These are phyloP conservation scores for Amanita phalloides DNA, from an alignment of 768 basidiomycete species.

Conservation along the genomic window DNA sequence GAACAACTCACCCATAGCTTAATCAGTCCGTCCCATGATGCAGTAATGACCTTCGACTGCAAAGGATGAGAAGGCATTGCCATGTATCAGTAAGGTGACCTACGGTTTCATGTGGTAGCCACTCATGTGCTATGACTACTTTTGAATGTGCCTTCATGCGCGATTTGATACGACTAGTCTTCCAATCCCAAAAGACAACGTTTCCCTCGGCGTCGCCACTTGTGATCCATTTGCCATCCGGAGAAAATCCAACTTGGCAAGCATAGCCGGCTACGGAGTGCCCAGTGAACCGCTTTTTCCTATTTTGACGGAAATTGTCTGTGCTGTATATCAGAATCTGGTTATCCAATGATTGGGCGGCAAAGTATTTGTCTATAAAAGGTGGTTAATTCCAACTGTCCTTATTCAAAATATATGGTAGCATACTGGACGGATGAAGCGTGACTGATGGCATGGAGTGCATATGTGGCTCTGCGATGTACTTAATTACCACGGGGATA, in stretches of 20 bases:
- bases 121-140: constrained; percentile 96
- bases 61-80: constrained; percentile 31
- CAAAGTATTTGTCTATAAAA: constrained; percentile 79
- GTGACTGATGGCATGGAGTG: constrained; percentile 99
- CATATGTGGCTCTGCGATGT: constrained; percentile 99
- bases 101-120: constrained; percentile 96
- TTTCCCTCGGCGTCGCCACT: constrained; percentile 94
- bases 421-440: constrained; percentile 87
- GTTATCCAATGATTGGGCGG: constrained; percentile 96
- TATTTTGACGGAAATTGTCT: constrained; percentile 96
- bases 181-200: constrained; percentile 99
- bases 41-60: constrained; percentile 94
- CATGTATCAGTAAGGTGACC: constrained; percentile 27
- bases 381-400: constrained; percentile 3
- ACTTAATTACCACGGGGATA: constrained; percentile 98
- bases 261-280: constrained; percentile 97
- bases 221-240: constrained; percentile 97
- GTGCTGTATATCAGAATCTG: constrained; percentile 97
- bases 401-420: constrained; percentile 1
- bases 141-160: constrained; percentile 83
- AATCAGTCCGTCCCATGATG: constrained; percentile 96
- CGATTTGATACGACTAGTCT: constrained; percentile 92
- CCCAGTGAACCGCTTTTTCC: constrained; percentile 97
- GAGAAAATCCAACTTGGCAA: constrained; percentile 93
- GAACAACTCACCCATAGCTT: constrained; percentile 80